Percentiles rank a stretch among this genome's conserved stretches.
phyloP scores from a whole-genome alignment of 495 filamentous ascomycete species.

The Neurospora sp. region DNA sequence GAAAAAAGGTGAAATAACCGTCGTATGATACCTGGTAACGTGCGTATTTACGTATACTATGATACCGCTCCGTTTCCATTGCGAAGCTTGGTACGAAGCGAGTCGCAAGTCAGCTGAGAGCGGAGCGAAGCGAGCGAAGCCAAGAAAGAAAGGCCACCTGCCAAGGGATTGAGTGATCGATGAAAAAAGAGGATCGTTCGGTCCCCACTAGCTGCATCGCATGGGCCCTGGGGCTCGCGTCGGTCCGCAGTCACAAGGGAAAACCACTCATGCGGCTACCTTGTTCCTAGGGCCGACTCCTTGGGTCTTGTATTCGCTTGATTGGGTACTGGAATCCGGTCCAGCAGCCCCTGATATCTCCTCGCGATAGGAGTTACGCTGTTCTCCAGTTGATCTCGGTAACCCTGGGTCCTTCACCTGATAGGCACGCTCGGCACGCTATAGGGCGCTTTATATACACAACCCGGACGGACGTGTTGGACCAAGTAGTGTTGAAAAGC shows the following conservation, averaged over 20 bases:
- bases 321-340: neutral
- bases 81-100: neutral
- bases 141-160: neutral
- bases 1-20: neutral
- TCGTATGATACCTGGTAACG: neutral
- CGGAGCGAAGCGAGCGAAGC: neutral
- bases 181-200: neutral
- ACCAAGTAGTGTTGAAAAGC: neutral
- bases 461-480: neutral
- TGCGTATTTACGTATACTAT: neutral
- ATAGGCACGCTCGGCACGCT: neutral
- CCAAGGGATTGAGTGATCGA: neutral
- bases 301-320: neutral
- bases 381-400: neutral
- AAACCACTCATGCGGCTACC: constrained; percentile 7
- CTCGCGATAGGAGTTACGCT: neutral
- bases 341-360: neutral
- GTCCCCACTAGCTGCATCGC: constrained; percentile 1
- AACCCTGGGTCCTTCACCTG: neutral
- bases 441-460: neutral
- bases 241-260: constrained; percentile 23
- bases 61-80: neutral
- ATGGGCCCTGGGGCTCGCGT: constrained; percentile 13
- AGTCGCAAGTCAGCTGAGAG: neutral
- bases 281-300: neutral